Base-by-base conservation (phyloP, 163 green algal genomes). In the Smithsoniella earleae region DNA sequence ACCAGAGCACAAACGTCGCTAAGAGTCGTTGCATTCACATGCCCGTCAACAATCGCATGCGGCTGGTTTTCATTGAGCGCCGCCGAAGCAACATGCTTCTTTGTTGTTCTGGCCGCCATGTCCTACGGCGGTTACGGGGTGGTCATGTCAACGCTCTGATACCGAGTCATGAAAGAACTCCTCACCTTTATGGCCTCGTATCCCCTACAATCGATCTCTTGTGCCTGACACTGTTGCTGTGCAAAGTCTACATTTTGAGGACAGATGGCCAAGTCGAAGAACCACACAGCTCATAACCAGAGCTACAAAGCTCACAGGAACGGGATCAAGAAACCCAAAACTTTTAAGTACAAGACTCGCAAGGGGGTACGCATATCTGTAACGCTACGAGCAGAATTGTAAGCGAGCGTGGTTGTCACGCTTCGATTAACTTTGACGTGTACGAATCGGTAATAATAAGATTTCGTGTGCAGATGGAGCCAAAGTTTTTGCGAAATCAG, bases 401-500 rank as follows among this genome's bases (percentile, higher is more conserved):
- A 30, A 44, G 36, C 40, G 25, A 52, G 52, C 3, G 22, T 10
- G 20, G 4, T 6, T 27, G 18, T 8, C 37, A 36, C 20, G 40
- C n/a, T 38, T n/a, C 64, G 36, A 27, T 5, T 66, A 4, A 36
- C 8, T n/a, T 18, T 22, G 3, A n/a, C 3, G 28, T n/a, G 4
- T 18, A 13, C 30, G 28, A 3, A n/a, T 27, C 22, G 64, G 5
- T 43, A 27, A 63, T n/a, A 27, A 46, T 6, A 46, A 66, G 20
- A 31, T 58, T 62, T 73, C 10, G 18, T 31, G 62, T 81, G 78
- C 89, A 96, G 89, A 97, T 97, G 92, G 93, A 98, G 81, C 91
- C 92, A 79, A 98, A 98, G 88, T 97, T 98, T 85, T 78, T 98
- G 78, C 85, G 92, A 72, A 98, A 98, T 84, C 82, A 86, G 84